A percentile compares a stretch with the other conserved stretches of the same genome.
Conservation (phyloP, 2,329 filamentous ascomycete species). For the Epichloe sibirici region DNA sequence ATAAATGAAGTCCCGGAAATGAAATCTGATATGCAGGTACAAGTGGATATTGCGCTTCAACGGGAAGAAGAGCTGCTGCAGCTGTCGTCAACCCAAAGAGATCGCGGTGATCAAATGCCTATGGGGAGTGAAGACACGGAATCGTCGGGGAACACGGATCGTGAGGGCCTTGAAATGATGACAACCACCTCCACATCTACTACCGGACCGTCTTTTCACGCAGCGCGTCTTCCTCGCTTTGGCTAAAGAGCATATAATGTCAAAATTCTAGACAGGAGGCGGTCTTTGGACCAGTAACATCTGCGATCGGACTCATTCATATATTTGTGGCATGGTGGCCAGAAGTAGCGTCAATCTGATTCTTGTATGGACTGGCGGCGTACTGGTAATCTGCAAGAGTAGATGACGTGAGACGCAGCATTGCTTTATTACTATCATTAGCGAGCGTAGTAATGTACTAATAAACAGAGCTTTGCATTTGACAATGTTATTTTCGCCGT, state of each 20-base stretch:
- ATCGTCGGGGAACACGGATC: neutral
- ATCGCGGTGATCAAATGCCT: neutral
- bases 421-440: neutral
- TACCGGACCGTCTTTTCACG: slow-evolving; percentile 33
- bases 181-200: neutral
- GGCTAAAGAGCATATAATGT: slow-evolving; percentile 15
- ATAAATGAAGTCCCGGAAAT: slow-evolving; percentile 8
- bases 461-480: neutral
- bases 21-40: slow-evolving; percentile 15
- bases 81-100: neutral
- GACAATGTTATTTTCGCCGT: neutral
- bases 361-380: neutral
- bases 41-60: slow-evolving; percentile 16
- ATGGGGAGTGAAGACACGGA: neutral
- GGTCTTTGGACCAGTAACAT: no score
- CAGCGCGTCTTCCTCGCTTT: slow-evolving; percentile 47
- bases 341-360: no score
- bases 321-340: no score
- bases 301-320: no score
- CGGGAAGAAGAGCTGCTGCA: neutral
- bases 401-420: neutral
- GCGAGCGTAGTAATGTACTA: slow-evolving; percentile 1
- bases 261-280: no score
- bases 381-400: neutral
- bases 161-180: neutral